Percentiles rank a stretch among this genome's conserved stretches.
Evolutionary conservation across 1,139 yeast genomes (phyloP).

Genomic region (Yamadazyma sp.): DNA sequence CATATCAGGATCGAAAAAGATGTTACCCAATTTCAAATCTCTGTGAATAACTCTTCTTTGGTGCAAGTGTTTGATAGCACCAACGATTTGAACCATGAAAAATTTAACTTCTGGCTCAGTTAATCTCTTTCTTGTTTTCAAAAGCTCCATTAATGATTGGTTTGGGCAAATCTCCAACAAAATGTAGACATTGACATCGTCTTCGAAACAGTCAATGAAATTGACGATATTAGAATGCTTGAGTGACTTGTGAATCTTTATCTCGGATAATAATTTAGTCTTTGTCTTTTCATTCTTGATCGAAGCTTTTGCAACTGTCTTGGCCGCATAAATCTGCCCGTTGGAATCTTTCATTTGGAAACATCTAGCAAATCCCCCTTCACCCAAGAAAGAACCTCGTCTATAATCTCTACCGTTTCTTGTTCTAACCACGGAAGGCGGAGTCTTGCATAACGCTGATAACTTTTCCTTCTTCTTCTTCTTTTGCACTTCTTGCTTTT

Average conservation of each 20-base stretch:
- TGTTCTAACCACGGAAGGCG: conserved; percentile 88
- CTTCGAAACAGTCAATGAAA: conserved; percentile 93
- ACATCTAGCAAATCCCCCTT: conserved; percentile 98
- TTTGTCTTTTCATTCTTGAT: conserved; percentile 89
- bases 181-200: conserved; percentile 89
- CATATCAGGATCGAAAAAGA: conserved; percentile 90
- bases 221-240: conserved; percentile 87
- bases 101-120: conserved; percentile 91
- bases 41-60: conserved; percentile 92
- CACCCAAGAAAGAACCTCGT: conserved; percentile 90
- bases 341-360: conserved; percentile 91
- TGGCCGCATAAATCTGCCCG: conserved; percentile 92
- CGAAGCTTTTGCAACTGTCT: conserved; percentile 95
- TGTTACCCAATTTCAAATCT: conserved; percentile 91
- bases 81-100: conserved; percentile 89
- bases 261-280: conserved; percentile 85
- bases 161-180: conserved; percentile 92
- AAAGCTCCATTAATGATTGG: conserved; percentile 88
- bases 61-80: conserved; percentile 92
- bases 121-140: conserved; percentile 77
- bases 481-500: conserved; percentile 17
- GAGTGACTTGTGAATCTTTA: conserved; percentile 91
- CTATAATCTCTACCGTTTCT: conserved; percentile 86
- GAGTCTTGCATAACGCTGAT: conserved; percentile 88
- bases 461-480: conserved; percentile 82